Conservation (phyloP, 257 asterid species). For the Solanum habrochaites region DNA sequence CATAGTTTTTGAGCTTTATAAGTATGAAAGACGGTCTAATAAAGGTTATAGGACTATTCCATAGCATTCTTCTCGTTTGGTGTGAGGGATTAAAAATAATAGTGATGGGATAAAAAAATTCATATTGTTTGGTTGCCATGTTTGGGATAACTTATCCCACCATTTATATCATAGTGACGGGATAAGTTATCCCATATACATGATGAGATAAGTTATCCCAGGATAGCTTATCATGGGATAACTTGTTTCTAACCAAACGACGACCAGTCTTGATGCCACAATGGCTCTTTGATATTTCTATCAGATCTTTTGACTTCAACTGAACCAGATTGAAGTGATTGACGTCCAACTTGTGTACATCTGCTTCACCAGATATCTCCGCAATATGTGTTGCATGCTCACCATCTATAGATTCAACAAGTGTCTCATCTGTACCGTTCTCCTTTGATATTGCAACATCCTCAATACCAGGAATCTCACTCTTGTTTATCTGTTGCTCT, state of each 20-base stretch:
- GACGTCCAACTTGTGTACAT: background rate
- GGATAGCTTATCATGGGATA: too few species aligned
- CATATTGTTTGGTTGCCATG: too few species aligned
- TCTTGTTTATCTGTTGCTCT: background rate
- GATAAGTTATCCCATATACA: too few species aligned
- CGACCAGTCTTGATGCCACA: background rate
- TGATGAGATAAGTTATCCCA: too few species aligned
- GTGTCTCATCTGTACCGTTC: background rate
- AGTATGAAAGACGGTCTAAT: background rate
- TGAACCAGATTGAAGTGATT: background rate
- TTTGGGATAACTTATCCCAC: too few species aligned
- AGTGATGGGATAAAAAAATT: too few species aligned
- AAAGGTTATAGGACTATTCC: background rate
- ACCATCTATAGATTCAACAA: background rate
- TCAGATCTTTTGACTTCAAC: background rate
- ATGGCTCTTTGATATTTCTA: background rate
- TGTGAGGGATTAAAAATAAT: too few species aligned
- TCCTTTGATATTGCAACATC: background rate
- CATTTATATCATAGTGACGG: too few species aligned
- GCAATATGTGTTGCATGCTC: background rate
- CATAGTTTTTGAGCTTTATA: background rate
- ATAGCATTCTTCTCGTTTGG: background rate
- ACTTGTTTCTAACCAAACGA: too few species aligned
- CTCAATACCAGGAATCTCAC: background rate
- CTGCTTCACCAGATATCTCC: background rate